Percentiles rank a stretch among this genome's conserved stretches.
Evolutionary conservation across 1,284 basidiomycete species (phyloP).

Genomic region (Neonothopanus nambi): DNA sequence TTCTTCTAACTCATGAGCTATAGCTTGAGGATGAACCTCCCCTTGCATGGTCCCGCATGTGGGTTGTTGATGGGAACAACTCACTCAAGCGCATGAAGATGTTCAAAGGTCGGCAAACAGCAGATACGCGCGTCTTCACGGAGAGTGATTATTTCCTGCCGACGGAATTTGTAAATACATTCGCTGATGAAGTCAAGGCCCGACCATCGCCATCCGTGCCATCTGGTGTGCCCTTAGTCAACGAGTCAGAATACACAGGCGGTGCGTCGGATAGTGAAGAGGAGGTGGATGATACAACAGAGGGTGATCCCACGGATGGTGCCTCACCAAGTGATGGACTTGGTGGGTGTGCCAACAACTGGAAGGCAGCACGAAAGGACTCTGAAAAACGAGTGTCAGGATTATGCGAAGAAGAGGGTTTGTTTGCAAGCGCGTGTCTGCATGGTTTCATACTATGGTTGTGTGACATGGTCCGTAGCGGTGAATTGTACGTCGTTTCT

Average conservation of each 20-base stretch:
- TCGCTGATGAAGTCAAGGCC: slow-evolving; percentile 15
- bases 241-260: background rate
- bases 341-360: slow-evolving; percentile 21
- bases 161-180: slow-evolving; percentile 24
- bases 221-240: no score
- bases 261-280: background rate
- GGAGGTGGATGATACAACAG: slow-evolving; percentile 8
- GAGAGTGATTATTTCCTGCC: slow-evolving; percentile 25
- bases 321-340: background rate
- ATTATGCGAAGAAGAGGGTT: slow-evolving; percentile 31
- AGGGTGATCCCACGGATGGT: slow-evolving; percentile 1
- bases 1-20: no score
- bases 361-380: slow-evolving; percentile 25
- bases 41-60: slow-evolving; percentile 18
- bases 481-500: slow-evolving; percentile 31
- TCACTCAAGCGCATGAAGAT: background rate
- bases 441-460: slow-evolving; percentile 33
- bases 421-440: slow-evolving; percentile 32
- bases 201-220: no score
- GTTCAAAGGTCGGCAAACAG: background rate
- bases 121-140: slow-evolving; percentile 22
- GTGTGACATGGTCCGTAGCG: slow-evolving; percentile 35
- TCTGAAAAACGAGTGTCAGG: slow-evolving; percentile 30
- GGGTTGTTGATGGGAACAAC: slow-evolving; percentile 4
- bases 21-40: slow-evolving; percentile 25